Conservation (phyloP, 1,284 basidiomycete species). For the Entoloma clypeatum region DNA sequence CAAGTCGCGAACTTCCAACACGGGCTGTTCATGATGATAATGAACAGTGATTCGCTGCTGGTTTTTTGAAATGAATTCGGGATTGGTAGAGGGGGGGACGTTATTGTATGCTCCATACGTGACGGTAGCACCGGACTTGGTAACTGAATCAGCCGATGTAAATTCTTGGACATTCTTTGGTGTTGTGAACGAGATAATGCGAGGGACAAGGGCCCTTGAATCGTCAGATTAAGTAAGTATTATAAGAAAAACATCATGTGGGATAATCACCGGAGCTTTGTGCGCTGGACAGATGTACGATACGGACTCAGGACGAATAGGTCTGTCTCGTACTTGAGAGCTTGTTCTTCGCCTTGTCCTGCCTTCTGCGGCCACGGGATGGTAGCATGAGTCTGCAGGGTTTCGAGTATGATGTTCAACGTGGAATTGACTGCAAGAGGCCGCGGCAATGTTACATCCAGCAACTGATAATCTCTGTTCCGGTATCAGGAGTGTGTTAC, state of each 20-base stretch:
- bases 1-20: conserved; percentile 73
- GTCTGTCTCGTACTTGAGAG: conserved; percentile 74
- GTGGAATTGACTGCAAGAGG: conserved; percentile 45
- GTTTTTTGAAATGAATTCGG: conserved; percentile 52
- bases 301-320: conserved; percentile 83
- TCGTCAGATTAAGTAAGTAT: not conserved
- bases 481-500: conserved; percentile 6
- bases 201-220: conserved; percentile 60
- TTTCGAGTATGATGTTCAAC: conserved; percentile 72
- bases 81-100: conserved; percentile 58
- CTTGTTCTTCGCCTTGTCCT: conserved; percentile 76
- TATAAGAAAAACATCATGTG: conserved; percentile 1
- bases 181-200: conserved; percentile 66
- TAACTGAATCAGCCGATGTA: conserved; percentile 52
- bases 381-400: conserved; percentile 72
- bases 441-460: conserved; percentile 45
- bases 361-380: conserved; percentile 73
- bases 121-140: conserved; percentile 77
- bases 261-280: conserved; percentile 75
- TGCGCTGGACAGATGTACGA: conserved; percentile 73
- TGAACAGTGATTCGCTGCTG: conserved; percentile 74
- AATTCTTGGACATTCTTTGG: conserved; percentile 56
- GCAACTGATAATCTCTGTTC: conserved; percentile 37
- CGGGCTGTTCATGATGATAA: conserved; percentile 77
- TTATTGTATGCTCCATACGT: conserved; percentile 87